Percentiles rank a stretch among this genome's conserved stretches.
Evolutionary conservation across 2,329 filamentous ascomycete species (phyloP).

Genomic region (Didymella keratinophila): DNA sequence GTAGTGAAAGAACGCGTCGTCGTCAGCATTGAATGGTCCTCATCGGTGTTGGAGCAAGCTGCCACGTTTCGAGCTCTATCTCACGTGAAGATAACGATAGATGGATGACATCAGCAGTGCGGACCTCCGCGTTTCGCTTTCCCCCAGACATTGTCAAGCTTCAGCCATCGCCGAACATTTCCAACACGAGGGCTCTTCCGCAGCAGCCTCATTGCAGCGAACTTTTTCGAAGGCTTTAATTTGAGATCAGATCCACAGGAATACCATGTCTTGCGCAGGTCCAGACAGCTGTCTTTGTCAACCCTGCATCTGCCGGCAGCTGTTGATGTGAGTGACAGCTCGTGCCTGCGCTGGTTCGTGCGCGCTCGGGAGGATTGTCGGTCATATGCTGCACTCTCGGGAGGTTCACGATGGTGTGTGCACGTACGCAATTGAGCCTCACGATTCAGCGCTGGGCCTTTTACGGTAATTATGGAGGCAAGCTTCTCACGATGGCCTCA

Average conservation of each 20-base stretch:
- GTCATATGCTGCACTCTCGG: slow-evolving; percentile 27
- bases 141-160: slow-evolving; percentile 2
- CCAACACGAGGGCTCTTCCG: background rate
- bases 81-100: slow-evolving; percentile 15
- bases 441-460: slow-evolving; percentile 23
- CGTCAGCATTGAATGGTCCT: slow-evolving; percentile 2
- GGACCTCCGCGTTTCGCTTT: slow-evolving; percentile 11
- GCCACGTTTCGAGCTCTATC: slow-evolving; percentile 24
- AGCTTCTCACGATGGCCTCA: slow-evolving; percentile 21
- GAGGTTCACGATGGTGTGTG: background rate
- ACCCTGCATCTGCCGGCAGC: slow-evolving; percentile 19
- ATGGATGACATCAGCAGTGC: slow-evolving; percentile 16
- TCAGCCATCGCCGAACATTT: background rate
- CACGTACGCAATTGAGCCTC: slow-evolving; percentile 13
- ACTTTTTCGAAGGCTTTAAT: background rate
- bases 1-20: slow-evolving; percentile 11
- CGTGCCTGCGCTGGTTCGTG: slow-evolving; percentile 14
- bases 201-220: background rate
- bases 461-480: slow-evolving; percentile 29
- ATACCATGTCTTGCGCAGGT: background rate
- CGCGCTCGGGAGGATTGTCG: slow-evolving; percentile 30
- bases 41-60: slow-evolving; percentile 21
- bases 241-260: background rate
- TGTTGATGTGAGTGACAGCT: background rate
- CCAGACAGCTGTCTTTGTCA: slow-evolving; percentile 17